These are phyloP conservation scores for Ophiostoma sp. DNA, from an alignment of 2,329 filamentous ascomycete genomes.

Conservation along the genomic window DNA sequence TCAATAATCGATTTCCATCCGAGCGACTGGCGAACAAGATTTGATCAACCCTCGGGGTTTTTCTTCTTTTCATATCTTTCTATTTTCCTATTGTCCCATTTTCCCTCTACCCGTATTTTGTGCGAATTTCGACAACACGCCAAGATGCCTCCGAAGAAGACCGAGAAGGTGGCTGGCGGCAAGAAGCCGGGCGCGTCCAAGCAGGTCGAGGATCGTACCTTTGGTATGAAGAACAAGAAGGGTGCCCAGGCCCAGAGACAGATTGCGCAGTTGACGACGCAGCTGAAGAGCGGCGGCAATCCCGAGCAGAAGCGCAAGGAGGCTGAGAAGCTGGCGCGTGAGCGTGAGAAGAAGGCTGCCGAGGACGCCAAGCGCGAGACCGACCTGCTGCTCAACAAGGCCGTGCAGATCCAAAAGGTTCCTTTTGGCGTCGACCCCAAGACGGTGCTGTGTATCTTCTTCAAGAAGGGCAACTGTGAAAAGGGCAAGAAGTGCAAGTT, in stretches of 20 bases:
- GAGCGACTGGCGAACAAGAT: not conserved
- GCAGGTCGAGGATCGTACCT: conserved; percentile 86
- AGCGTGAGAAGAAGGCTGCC: conserved; percentile 85
- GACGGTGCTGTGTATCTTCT: conserved; percentile 93
- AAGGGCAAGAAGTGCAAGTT: conserved; percentile 99
- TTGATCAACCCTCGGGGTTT: not conserved
- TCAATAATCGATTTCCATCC: not conserved
- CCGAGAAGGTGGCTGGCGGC: conserved; percentile 45
- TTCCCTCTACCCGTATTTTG: not conserved
- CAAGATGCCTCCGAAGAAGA: conserved; percentile 69
- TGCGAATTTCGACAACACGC: conserved; percentile 26
- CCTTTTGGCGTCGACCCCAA: conserved; percentile 97
- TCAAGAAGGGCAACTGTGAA: conserved; percentile 94
- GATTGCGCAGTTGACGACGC: conserved; percentile 75
- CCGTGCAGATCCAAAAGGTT: conserved; percentile 93
- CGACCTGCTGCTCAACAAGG: conserved; percentile 78
- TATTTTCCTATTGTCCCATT: not conserved
- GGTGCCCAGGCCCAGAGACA: conserved; percentile 83
- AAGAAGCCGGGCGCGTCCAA: conserved; percentile 55
- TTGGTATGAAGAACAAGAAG: conserved; percentile 99
- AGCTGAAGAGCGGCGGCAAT: conserved; percentile 67
- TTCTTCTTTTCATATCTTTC: not conserved
- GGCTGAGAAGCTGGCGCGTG: conserved; percentile 60
- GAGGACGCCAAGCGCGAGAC: conserved; percentile 78
- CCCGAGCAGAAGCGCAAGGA: conserved; percentile 80